phyloP scores from a whole-genome alignment of 140 eudicot species.

The Anethum foeniculum region DNA sequence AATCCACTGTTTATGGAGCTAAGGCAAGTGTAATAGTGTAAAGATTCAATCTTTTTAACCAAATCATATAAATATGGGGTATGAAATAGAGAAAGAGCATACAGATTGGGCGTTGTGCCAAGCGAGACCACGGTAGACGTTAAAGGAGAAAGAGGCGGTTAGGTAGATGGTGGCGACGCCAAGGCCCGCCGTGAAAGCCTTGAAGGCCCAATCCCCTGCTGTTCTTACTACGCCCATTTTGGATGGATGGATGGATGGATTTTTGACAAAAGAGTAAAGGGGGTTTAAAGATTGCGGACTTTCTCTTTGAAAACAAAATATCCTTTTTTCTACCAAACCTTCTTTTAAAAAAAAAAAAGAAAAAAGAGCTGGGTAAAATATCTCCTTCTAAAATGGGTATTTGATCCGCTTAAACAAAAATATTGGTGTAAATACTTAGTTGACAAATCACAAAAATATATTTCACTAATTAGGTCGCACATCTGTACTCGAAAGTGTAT shows the following conservation, averaged over 20 bases:
- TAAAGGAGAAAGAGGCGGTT: constrained; percentile 79
- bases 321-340: too few species aligned
- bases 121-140: constrained; percentile 92
- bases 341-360: too few species aligned
- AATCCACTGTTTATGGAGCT: neutral
- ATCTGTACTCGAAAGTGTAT: too few species aligned
- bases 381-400: too few species aligned
- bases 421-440: too few species aligned
- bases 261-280: neutral
- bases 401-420: too few species aligned
- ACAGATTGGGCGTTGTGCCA: constrained; percentile 95
- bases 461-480: too few species aligned
- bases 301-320: too few species aligned
- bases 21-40: neutral
- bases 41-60: neutral
- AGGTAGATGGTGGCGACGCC: constrained; percentile 79
- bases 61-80: too few species aligned
- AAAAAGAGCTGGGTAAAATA: too few species aligned
- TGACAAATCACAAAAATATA: too few species aligned
- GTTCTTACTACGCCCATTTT: constrained; percentile 47
- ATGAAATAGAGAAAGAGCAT: constrained; percentile 3
- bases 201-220: constrained; percentile 72
- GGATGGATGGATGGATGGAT: neutral
- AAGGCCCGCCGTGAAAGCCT: constrained; percentile 78
- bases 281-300: neutral